phyloP scores from a whole-genome alignment of 495 filamentous ascomycete genomes.

The Xylaria acuta region DNA sequence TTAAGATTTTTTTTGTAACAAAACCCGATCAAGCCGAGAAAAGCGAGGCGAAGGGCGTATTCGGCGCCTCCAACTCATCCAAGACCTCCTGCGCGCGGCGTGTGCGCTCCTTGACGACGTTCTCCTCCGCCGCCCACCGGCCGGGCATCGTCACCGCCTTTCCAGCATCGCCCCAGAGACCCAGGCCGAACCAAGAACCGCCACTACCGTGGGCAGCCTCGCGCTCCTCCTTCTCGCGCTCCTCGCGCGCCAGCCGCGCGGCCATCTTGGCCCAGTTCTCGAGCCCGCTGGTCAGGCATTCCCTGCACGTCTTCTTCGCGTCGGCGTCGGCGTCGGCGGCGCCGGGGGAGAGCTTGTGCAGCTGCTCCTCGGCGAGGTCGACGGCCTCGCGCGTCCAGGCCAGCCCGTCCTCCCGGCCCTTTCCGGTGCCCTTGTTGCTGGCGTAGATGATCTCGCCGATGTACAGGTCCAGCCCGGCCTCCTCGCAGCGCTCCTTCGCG shows the following conservation, averaged over 20 bases:
- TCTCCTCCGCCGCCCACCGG: constrained; percentile 60
- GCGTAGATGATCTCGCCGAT: constrained; percentile 94
- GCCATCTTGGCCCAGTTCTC: constrained; percentile 81
- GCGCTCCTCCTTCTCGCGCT: constrained; percentile 52
- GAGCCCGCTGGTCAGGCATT: constrained; percentile 74
- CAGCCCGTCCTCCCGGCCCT: constrained; percentile 66
- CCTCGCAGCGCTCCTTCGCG: constrained; percentile 71
- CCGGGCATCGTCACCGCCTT: constrained; percentile 32
- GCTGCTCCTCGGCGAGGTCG: constrained; percentile 63
- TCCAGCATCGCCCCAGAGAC: constrained; percentile 52
- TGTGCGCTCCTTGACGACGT: constrained; percentile 56
- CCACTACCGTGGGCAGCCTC: constrained; percentile 22
- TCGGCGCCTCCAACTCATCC: constrained; percentile 52
- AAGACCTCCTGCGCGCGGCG: constrained; percentile 52
- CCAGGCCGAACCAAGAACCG: constrained; percentile 45
- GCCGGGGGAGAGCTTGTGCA: constrained; percentile 42
- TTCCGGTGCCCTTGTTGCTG: constrained; percentile 17
- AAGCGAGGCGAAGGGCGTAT: constrained; percentile 42
- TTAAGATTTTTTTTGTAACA: not conserved
- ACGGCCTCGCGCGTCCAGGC: constrained; percentile 87
- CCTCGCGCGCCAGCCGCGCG: constrained; percentile 59
- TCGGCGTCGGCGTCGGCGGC: constrained; percentile 28
- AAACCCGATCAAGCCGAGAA: constrained; percentile 44
- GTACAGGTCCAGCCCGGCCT: constrained; percentile 84
- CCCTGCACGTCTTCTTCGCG: constrained; percentile 64